Conservation (phyloP, 2,329 filamentous ascomycete species). For the Calonectria pseudoreteaudii region DNA sequence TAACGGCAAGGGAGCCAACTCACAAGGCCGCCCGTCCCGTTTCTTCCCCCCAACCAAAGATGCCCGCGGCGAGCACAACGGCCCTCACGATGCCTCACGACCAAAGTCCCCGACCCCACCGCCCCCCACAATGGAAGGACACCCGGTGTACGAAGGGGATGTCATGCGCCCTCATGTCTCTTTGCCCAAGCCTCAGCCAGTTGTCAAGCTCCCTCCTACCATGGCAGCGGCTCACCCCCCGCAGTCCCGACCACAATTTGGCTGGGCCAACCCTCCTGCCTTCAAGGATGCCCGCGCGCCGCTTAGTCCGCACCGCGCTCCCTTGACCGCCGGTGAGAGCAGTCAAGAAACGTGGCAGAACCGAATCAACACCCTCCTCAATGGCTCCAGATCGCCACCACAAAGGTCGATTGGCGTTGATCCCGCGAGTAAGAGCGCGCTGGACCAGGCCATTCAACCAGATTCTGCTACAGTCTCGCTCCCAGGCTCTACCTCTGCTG, state of each 20-base stretch:
- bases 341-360: constrained; percentile 76
- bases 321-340: constrained; percentile 49
- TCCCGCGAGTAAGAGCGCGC: constrained; percentile 74
- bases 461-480: constrained; percentile 78
- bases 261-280: constrained; percentile 51
- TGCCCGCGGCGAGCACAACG: constrained; percentile 54
- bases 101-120: constrained; percentile 75
- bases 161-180: constrained; percentile 74
- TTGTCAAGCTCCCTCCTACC: constrained; percentile 83
- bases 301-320: constrained; percentile 35
- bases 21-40: constrained; percentile 65
- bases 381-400: constrained; percentile 71
- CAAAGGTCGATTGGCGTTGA: constrained; percentile 72
- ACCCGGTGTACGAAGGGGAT: constrained; percentile 80
- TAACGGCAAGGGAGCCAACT: constrained; percentile 48
- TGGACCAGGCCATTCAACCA: constrained; percentile 65
- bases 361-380: constrained; percentile 83
- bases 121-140: constrained; percentile 76
- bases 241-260: constrained; percentile 42
- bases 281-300: constrained; percentile 47
- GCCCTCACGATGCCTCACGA: constrained; percentile 53
- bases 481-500: constrained; percentile 49
- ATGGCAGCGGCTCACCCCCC: constrained; percentile 39
- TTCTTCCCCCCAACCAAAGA: constrained; percentile 70
- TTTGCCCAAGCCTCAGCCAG: constrained; percentile 76